Evolutionary conservation across 2,329 filamentous ascomycete species (phyloP).

Genomic region (Tolypocladium guangdongense): DNA sequence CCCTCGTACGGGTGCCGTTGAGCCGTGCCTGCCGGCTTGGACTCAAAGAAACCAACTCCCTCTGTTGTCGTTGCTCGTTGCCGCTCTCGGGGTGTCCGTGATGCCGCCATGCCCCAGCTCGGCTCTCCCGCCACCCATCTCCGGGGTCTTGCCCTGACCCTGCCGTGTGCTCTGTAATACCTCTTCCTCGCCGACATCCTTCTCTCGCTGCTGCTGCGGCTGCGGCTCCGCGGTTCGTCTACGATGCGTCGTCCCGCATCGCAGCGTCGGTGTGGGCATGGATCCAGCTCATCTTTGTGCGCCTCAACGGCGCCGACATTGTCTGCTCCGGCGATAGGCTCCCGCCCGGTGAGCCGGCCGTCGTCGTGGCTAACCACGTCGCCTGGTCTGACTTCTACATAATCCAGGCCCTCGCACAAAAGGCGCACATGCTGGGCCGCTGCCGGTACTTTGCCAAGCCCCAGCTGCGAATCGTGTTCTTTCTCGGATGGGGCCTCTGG

Average conservation of each 20-base stretch:
- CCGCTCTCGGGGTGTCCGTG: not conserved
- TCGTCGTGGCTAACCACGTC: constrained; percentile 50
- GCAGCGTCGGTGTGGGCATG: constrained; percentile 44
- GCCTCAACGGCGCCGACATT: constrained; percentile 41
- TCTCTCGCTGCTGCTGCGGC: constrained; percentile 36
- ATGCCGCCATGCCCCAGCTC: constrained; percentile 6
- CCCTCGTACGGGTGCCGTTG: not conserved
- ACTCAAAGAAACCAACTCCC: not conserved
- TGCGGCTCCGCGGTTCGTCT: constrained; percentile 39
- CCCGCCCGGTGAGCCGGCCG: constrained; percentile 43
- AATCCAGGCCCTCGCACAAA: constrained; percentile 45
- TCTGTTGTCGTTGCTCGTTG: not conserved
- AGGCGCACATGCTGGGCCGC: constrained; percentile 46
- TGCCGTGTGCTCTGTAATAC: constrained; percentile 43
- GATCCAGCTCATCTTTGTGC: constrained; percentile 46
- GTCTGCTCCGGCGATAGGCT: constrained; percentile 40
- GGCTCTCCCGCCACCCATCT: constrained; percentile 21
- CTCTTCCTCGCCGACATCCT: constrained; percentile 40
- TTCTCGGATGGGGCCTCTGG: constrained; percentile 54
- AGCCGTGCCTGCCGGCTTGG: not conserved
- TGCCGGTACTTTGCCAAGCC: constrained; percentile 54
- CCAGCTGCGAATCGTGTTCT: constrained; percentile 46
- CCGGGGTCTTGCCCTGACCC: constrained; percentile 30
- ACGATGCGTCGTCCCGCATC: constrained; percentile 42
- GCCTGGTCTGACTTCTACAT: constrained; percentile 55